Percentiles rank a stretch among this genome's conserved stretches.
phyloP scores from a whole-genome alignment of 129 eudicot genomes.

The Chrysanthemum makinoi region DNA sequence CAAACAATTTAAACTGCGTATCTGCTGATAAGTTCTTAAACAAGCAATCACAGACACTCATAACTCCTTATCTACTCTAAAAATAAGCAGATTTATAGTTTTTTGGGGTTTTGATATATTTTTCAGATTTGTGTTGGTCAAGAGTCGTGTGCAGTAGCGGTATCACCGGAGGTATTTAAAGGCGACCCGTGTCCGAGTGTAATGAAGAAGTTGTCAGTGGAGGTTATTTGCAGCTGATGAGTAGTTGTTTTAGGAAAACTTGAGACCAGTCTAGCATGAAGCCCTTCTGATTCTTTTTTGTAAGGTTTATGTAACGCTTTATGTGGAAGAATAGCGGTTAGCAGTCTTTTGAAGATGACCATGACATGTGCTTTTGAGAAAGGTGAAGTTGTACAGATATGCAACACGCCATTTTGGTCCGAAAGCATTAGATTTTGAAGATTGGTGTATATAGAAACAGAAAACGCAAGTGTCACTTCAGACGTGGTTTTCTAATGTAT shows the following conservation, averaged over 20 bases:
- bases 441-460: conserved; percentile 35
- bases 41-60: too few relatives aligned
- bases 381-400: conserved; percentile 74
- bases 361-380: conserved; percentile 35
- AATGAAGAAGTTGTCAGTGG: conserved; percentile 91
- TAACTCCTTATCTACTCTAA: too few relatives aligned
- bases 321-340: not conserved
- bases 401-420: conserved; percentile 57
- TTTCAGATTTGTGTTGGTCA: conserved; percentile 79
- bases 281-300: conserved; percentile 12
- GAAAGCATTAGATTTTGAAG: conserved; percentile 47
- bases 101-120: not conserved
- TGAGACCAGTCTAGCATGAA: not conserved
- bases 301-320: conserved; percentile 10
- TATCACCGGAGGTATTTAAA: conserved; percentile 70
- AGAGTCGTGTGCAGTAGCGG: conserved; percentile 67
- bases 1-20: too few relatives aligned
- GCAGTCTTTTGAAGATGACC: conserved; percentile 18
- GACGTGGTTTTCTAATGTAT: conserved; percentile 9
- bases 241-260: not conserved
- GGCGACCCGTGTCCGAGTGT: conserved; percentile 94
- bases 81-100: not conserved
- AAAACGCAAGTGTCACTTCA: conserved; percentile 8
- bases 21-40: too few relatives aligned
- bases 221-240: conserved; percentile 77